Evolutionary conservation across 2,329 filamentous ascomycete species (phyloP).

Genomic region (Bipolaris cookei): DNA sequence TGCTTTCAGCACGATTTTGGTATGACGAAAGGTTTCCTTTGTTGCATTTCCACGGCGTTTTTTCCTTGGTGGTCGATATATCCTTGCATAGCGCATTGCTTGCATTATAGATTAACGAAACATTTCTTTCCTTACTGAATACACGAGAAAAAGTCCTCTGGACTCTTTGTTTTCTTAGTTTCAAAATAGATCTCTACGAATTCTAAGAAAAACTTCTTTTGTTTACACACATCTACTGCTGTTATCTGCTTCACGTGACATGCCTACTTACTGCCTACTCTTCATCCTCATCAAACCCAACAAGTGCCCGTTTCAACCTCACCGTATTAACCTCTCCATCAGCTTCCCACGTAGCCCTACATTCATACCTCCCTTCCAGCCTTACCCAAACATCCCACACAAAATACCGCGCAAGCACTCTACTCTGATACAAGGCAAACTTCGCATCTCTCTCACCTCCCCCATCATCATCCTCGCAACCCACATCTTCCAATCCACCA

Average conservation of each 20-base stretch:
- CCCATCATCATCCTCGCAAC: neutral
- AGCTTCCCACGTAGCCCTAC: slow-evolving; percentile 20
- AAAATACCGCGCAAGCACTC: slow-evolving; percentile 17
- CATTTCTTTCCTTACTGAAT: neutral
- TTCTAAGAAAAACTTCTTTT: slow-evolving; percentile 48
- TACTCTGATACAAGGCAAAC: slow-evolving; percentile 22
- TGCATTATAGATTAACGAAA: slow-evolving; percentile 13
- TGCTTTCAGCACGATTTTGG: neutral
- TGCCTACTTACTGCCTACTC: neutral
- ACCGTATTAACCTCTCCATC: slow-evolving; percentile 10
- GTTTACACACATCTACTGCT: neutral
- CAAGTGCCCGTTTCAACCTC: slow-evolving; percentile 11
- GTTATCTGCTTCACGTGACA: neutral
- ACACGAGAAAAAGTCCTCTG: neutral
- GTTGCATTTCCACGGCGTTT: slow-evolving; percentile 17
- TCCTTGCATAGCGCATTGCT: slow-evolving; percentile 15
- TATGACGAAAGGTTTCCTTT: neutral
- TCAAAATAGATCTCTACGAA: slow-evolving; percentile 2
- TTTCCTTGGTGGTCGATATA: slow-evolving; percentile 8
- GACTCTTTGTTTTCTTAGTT: slow-evolving; percentile 6
- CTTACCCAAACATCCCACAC: slow-evolving; percentile 18
- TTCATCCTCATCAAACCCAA: slow-evolving; percentile 9
- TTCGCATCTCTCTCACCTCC: slow-evolving; percentile 12
- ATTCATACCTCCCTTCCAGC: slow-evolving; percentile 16
- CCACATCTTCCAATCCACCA: neutral